phyloP scores from a whole-genome alignment of 345 rosid genomes.

The Pugionium cornutum region DNA sequence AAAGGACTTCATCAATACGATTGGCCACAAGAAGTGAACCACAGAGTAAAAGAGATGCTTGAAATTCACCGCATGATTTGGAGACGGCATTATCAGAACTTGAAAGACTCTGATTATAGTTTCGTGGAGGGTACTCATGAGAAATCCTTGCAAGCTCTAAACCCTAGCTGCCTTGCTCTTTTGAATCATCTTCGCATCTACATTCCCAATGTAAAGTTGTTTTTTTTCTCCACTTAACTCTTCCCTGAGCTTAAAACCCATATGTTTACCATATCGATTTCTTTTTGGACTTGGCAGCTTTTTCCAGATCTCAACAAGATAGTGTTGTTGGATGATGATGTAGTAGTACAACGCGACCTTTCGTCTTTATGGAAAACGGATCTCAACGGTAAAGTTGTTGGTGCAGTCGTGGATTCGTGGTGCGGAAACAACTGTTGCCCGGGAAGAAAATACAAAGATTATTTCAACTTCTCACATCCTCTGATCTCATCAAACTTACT shows the following conservation, averaged over 20 bases:
- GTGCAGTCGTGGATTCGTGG: constrained; percentile 72
- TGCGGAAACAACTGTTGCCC: constrained; percentile 82
- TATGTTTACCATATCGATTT: constrained; percentile 42
- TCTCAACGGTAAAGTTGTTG: constrained; percentile 73
- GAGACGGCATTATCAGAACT: constrained; percentile 54
- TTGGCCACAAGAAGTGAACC: constrained; percentile 77
- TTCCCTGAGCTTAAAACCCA: constrained; percentile 8
- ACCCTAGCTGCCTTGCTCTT: constrained; percentile 66
- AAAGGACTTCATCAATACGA: constrained; percentile 93
- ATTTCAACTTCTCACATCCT: constrained; percentile 83
- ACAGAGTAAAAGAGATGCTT: constrained; percentile 69
- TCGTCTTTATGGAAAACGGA: constrained; percentile 78
- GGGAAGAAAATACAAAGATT: constrained; percentile 74
- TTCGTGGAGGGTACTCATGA: constrained; percentile 43
- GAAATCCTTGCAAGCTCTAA: constrained; percentile 55
- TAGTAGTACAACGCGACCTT: constrained; percentile 78
- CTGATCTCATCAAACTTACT: constrained; percentile 60
- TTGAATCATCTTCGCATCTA: constrained; percentile 85
- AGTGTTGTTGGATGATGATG: constrained; percentile 91
- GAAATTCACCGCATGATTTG: constrained; percentile 70
- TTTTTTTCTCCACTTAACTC: constrained; percentile 30
- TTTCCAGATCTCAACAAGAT: constrained; percentile 90
- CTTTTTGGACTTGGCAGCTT: constrained; percentile 58
- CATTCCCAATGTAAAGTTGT: constrained; percentile 64
- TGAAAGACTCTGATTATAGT: constrained; percentile 56